These are phyloP conservation scores for Ceratocystis alfenasii DNA, from an alignment of 2,329 filamentous ascomycete species.

Conservation along the genomic window DNA sequence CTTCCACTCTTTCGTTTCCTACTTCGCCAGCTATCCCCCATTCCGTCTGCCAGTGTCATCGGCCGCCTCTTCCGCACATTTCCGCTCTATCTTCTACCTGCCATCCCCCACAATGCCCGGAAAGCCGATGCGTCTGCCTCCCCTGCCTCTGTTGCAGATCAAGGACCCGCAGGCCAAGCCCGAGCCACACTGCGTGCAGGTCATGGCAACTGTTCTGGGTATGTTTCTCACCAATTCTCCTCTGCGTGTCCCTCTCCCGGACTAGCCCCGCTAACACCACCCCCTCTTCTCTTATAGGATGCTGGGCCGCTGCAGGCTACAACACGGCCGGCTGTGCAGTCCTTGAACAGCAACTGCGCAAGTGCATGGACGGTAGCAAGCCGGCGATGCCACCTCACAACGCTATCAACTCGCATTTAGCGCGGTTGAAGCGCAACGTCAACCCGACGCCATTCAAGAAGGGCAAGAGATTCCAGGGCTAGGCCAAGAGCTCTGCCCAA, in stretches of 20 bases:
- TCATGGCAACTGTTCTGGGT: constrained; percentile 49
- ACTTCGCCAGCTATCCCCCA: not conserved
- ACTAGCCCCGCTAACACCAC: not conserved
- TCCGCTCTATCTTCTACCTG: not conserved
- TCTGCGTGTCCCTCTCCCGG: not conserved
- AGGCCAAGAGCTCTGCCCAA: not conserved
- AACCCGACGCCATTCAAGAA: constrained; percentile 32
- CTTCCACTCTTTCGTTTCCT: too few species aligned
- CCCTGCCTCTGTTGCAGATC: constrained; percentile 44
- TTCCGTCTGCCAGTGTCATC: not conserved
- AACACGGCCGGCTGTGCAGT: constrained; percentile 47
- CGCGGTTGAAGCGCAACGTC: constrained; percentile 61
- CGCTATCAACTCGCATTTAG: constrained; percentile 88
- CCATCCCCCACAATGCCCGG: constrained; percentile 33
- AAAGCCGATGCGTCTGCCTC: constrained; percentile 46
- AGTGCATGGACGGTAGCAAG: constrained; percentile 69
- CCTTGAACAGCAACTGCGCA: constrained; percentile 48
- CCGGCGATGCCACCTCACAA: constrained; percentile 35
- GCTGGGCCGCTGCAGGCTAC: constrained; percentile 72
- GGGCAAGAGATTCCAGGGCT: constrained; percentile 29
- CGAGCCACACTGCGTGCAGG: constrained; percentile 42
- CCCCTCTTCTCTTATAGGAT: constrained; percentile 40
- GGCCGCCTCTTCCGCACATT: not conserved
- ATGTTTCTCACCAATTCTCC: constrained; percentile 19
- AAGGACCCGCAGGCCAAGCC: constrained; percentile 39